Evolutionary conservation across 2,329 filamentous ascomycete genomes (phyloP), one percentile per base, ranked within the genome.

Genomic region (Bipolaris oryzae): DNA sequence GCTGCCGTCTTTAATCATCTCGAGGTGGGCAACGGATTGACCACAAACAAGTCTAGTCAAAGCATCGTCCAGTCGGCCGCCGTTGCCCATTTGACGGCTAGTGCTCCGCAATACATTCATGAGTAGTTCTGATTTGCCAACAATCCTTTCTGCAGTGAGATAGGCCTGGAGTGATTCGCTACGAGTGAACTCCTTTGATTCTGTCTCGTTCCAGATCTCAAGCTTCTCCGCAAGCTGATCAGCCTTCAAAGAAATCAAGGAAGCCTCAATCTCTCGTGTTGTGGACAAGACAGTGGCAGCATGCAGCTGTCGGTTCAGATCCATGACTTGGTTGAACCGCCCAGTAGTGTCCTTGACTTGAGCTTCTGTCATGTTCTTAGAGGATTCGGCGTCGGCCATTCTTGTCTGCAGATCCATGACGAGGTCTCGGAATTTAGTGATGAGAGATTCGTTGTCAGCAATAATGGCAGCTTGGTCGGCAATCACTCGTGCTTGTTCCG

Each of bases 271-370:
- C 0, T 92, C 92, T 80, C 96, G 98, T 70, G 91, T 88, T 74
- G 96, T 94, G 2, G 94, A 90, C 80, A 96, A 96, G 38, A 92
- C 86, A 10, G 92, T 92, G 11, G 92, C 96, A 53, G 90, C 85
- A 71, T 96, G 94, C 41, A 99, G 84, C 78, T 96, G 96, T 84
- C 94, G 86, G 76, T 98, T 98, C 43, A 99, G 84, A 70, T 99
- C 94, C 86, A 96, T 90, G 89, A 99, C 96, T 51, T 94, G 92
- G 61, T 92, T 87, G 42, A 94, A 96, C 60, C 92, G 89, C 68
- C 86, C 90, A 63, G 89, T 93, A 53, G 98, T 85, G 74, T 98
- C 92, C 73, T 93, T 92, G 0, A 94, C 92, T 74, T 98, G 93
- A 15, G 89, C 89, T 75, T 98, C 95, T 0, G 92, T 96, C 65